A percentile compares a stretch with the other conserved stretches of the same genome.
Conservation (phyloP, 2,329 filamentous ascomycete species). For the Aspergillus costaricaensis region DNA sequence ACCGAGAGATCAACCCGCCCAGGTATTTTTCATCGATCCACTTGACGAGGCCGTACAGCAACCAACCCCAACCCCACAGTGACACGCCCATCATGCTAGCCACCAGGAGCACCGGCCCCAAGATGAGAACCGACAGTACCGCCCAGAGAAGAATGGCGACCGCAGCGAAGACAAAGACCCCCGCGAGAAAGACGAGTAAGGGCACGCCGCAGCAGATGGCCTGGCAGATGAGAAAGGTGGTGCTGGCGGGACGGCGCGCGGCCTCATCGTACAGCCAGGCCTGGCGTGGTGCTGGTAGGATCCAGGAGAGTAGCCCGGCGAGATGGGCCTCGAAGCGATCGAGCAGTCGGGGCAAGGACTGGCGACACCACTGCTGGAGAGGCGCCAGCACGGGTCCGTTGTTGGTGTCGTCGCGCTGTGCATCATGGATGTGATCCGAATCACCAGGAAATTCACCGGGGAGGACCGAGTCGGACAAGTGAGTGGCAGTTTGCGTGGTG, state of each 20-base stretch:
- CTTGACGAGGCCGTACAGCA: constrained; percentile 16
- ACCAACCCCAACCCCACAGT: constrained; percentile 19
- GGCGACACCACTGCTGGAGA: constrained; percentile 21
- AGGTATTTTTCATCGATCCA: constrained; percentile 16
- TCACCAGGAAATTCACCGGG: constrained; percentile 33
- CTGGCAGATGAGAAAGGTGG: constrained; percentile 37
- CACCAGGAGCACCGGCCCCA: constrained; percentile 31
- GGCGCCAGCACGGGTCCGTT: constrained; percentile 21
- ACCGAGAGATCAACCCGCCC: constrained; percentile 14
- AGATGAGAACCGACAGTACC: constrained; percentile 32
- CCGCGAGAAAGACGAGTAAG: constrained; percentile 35
- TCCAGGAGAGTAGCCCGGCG: constrained; percentile 25
- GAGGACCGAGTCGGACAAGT: constrained; percentile 22
- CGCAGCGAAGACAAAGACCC: constrained; percentile 35
- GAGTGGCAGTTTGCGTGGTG: constrained; percentile 20
- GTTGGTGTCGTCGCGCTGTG: constrained; percentile 11
- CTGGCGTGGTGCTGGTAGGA: constrained; percentile 31
- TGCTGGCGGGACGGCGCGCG: constrained; percentile 32
- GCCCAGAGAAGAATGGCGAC: constrained; percentile 35
- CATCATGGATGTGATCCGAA: constrained; percentile 10
- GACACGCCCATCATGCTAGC: constrained; percentile 15
- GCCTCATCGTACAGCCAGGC: constrained; percentile 32
- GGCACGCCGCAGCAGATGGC: constrained; percentile 38
- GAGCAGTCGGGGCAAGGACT: constrained; percentile 26
- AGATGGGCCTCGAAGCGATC: constrained; percentile 32